phyloP scores from a whole-genome alignment of 176 grass and related monocot genomes.

The Aegilops longissima region DNA sequence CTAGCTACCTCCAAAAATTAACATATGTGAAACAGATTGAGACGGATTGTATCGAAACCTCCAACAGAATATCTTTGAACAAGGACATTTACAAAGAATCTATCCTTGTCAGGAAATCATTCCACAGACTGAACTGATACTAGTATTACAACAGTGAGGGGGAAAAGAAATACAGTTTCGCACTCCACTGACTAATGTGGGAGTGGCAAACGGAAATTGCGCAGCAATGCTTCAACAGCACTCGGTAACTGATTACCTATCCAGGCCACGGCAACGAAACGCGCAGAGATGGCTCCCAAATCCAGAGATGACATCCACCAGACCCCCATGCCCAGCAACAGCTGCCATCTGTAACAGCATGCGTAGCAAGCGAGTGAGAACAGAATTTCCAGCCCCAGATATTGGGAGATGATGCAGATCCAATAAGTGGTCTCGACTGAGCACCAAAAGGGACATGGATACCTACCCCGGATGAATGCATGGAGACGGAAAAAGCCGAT shows the following conservation, averaged over 20 bases:
- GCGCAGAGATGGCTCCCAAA: slow-evolving; percentile 85
- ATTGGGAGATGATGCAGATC: background rate
- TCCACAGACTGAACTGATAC: background rate
- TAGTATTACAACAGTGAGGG: background rate
- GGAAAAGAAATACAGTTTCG: background rate
- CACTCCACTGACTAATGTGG: background rate
- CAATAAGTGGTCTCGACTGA: background rate
- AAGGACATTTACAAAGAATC: background rate
- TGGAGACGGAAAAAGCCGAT: slow-evolving; percentile 75
- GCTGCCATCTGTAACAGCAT: slow-evolving; percentile 51
- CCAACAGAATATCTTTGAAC: background rate
- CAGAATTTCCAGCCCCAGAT: background rate
- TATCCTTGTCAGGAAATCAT: slow-evolving; percentile 7
- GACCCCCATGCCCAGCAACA: slow-evolving; percentile 68
- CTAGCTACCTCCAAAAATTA: background rate
- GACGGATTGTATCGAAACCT: background rate
- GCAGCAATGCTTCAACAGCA: background rate
- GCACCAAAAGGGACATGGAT: background rate
- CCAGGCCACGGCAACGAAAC: slow-evolving; percentile 60
- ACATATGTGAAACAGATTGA: background rate
- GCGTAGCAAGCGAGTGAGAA: background rate
- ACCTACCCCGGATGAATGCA: slow-evolving; percentile 85
- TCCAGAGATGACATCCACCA: slow-evolving; percentile 90
- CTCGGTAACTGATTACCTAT: slow-evolving; percentile 27
- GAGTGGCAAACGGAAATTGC: background rate